Base-by-base conservation (phyloP, 2,329 filamentous ascomycete genomes). In the Colletotrichum abscissum region DNA sequence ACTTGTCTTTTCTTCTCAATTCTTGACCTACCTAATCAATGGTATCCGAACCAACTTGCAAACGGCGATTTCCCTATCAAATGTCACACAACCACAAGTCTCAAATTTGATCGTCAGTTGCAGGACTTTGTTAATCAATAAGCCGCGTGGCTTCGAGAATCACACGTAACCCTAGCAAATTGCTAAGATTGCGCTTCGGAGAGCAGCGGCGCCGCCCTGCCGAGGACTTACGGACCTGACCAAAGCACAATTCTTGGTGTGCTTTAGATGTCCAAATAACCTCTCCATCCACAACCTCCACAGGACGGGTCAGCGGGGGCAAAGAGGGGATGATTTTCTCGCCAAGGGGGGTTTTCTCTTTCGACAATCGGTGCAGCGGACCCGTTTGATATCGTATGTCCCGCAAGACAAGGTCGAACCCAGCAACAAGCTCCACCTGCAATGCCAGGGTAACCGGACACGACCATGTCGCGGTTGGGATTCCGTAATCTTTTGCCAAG, bases 241-340 rank as follows among this genome's bases (percentile, higher is more conserved):
- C 11, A 33, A 42, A 9, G 58, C 58, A 8, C 11, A 24, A 6
- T 42, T 60, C 24, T 33, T 35, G 28, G 28, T 24, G 19, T 30
- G 58, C 42, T 62, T 49, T 16, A 28, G 56, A 22, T 19, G 65
- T 67, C 28, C n/a, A 62, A 52, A 62, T 67, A 60, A 54, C 65
- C 56, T 67, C 28, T 16, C 28, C 33, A 54, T 67, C 42, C 56
- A 52, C 42, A 28, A n/a, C 46, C 30, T 62, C 26, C 55, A 11
- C 38, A 12, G 24, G 22, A 60, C 22, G 42, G 42, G 19, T 11
- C 42, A 19, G 42, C 19, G 42, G 42, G 42, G 42, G 7, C 42
- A 49, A 8, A 49, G 42, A 49, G 42, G 42, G 42, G 42, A 49
- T 22, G 42, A 49, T 49, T 49, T 49, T 49, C 42, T 49, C 19